Percentiles rank a stretch among this genome's conserved stretches.
phyloP scores from a whole-genome alignment of 1,284 basidiomycete genomes.

The Exobasidium cylindrosporum region DNA sequence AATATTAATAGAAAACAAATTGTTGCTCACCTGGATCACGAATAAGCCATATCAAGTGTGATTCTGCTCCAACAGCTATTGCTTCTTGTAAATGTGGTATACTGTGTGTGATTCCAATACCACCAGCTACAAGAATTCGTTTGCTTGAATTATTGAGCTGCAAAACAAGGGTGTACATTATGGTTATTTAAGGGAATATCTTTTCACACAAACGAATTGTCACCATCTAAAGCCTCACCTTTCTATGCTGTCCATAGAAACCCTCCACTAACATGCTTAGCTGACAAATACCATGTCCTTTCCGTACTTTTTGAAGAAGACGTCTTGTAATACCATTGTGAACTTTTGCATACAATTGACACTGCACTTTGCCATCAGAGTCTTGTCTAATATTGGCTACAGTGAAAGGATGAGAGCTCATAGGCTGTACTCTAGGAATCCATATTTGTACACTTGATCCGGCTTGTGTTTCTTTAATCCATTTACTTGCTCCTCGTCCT shows the following conservation, averaged over 20 bases:
- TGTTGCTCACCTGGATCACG: no score
- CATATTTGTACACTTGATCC: constrained; percentile 21
- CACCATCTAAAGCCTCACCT: no score
- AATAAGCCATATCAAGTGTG: background rate
- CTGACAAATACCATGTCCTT: background rate
- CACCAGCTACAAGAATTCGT: constrained; percentile 16
- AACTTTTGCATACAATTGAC: constrained; percentile 27
- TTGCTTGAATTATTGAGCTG: no score
- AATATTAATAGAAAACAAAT: no score
- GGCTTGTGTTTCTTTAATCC: no score
- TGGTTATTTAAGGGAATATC: no score
- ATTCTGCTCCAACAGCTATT: background rate
- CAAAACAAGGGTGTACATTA: no score
- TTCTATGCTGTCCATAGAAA: constrained; percentile 24
- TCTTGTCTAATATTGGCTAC: constrained; percentile 22
- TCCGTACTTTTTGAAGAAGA: background rate
- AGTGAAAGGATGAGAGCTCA: constrained; percentile 38
- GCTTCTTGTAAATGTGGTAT: constrained; percentile 23
- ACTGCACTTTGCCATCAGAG: constrained; percentile 8
- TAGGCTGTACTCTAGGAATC: constrained; percentile 28
- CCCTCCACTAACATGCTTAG: constrained; percentile 31
- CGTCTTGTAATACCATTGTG: constrained; percentile 30
- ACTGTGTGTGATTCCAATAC: constrained; percentile 37
- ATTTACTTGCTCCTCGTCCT: background rate
- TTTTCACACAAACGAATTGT: no score